Evolutionary conservation across 805 yeast genomes (phyloP).

Genomic region (Candida fluviatilis): DNA sequence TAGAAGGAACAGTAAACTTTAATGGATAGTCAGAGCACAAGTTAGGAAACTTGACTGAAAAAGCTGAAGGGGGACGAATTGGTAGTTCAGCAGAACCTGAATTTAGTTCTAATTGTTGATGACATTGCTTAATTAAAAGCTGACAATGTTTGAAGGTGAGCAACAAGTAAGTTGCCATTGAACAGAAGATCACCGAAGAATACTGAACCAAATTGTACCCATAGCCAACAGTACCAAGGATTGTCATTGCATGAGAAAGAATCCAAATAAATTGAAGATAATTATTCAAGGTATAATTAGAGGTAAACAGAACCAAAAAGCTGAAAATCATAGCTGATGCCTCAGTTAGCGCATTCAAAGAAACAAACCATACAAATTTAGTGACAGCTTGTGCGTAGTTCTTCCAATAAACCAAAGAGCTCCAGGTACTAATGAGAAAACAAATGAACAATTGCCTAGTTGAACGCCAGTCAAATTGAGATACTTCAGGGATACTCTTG

Average conservation of each 20-base stretch:
- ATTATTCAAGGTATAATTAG: not conserved
- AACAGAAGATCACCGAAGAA: not conserved
- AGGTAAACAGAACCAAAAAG: not conserved
- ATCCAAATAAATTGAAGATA: constrained; percentile 10
- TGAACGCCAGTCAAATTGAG: constrained; percentile 1
- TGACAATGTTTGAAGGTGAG: constrained; percentile 4
- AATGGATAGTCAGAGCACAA: not conserved
- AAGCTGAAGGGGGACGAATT: not conserved
- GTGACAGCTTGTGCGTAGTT: not conserved
- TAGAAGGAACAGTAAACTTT: not conserved
- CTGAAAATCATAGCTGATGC: no score
- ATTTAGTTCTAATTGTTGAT: not conserved
- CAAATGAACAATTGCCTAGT: not conserved
- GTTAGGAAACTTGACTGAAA: not conserved
- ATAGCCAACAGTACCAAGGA: constrained; percentile 5
- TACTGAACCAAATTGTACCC: constrained; percentile 1
- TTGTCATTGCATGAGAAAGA: constrained; percentile 8
- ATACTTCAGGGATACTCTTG: constrained; percentile 1
- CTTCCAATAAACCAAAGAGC: not conserved
- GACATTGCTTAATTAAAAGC: not conserved
- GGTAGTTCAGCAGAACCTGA: not conserved
- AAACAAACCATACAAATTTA: not conserved
- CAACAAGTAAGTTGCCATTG: constrained; percentile 1
- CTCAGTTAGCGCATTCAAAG: not conserved
- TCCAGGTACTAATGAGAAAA: no score